Evolutionary conservation across 2,329 filamentous ascomycete genomes (phyloP), one percentile per base, ranked within the genome.

Genomic region (Chrysoporthe puriensis): DNA sequence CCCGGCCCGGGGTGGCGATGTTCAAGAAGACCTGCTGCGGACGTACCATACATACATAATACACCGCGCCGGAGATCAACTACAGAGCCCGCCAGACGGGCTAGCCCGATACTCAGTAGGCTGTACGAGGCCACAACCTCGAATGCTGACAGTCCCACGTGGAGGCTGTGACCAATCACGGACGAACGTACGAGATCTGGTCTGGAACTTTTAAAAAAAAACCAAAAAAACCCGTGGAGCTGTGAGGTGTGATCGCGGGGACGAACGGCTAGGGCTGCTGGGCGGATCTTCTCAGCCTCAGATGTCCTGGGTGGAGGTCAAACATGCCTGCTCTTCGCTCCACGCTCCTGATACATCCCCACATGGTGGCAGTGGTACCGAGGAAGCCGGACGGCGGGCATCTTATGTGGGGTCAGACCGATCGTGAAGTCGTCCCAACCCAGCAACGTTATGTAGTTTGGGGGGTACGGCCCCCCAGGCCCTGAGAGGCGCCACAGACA

Each of bases 121-220:
- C 4, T 16, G 26, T 34, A 14, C 18, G 52, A 94, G 71, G 14
- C 5, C 48, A 11, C 9, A 52, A 21, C 48, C 48, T 52, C n/a
- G 48, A 6, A 54, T 54, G 50, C 21, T 54, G 21, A 13, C 26
- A 54, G 1, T 32, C 32, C 50, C 50, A 54, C 50, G 50, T 54
- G 50, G 50, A 54, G 50, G 21, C 13, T 32, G 21, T 32, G 32
- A 13, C 50, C 26, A 52, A 52, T 26, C 48, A 26, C 21, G 48
- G 21, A 26, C n/a, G 48, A n/a, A 21, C n/a, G 8, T 26, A 52
- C 11, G 21, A 54, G 50, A 54, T 54, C 50, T 32, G 26, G 4
- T 13, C 50, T 32, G 21, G 7, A 54, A 54, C 21, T 32, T 32
- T 52, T 40, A 40, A 40, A 40, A 9, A 26, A 26, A 26, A 26